Evolutionary conservation across 306 rosid genomes (phyloP).

Genomic region (Malus domestica): ASM211411v1 NC_041805.1:2972501-2973000

Average conservation of each 20-base stretch:
- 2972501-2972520: slow-evolving; percentile 54
- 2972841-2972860: not conserved
- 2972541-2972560: slow-evolving; percentile 52
- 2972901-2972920: not conserved
- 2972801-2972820: slow-evolving; percentile 1
- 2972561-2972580: slow-evolving; percentile 60
- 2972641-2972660: slow-evolving; percentile 72
- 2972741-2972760: slow-evolving; percentile 34
- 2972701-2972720: slow-evolving; percentile 77
- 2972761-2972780: slow-evolving; percentile 58
- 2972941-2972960: not conserved
- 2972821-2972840: slow-evolving; percentile 4
- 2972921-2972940: not conserved
- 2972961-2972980: slow-evolving; percentile 28
- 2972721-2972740: slow-evolving; percentile 37
- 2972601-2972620: slow-evolving; percentile 88
- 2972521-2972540: slow-evolving; percentile 56
- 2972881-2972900: not conserved
- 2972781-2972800: slow-evolving; percentile 36
- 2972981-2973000: slow-evolving; percentile 61
- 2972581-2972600: slow-evolving; percentile 69
- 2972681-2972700: slow-evolving; percentile 72
- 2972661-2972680: slow-evolving; percentile 88
- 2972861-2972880: not conserved
- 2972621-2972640: slow-evolving; percentile 95